Conservation (phyloP, 345 rosid genomes). For the Syzygium grande region DNA sequence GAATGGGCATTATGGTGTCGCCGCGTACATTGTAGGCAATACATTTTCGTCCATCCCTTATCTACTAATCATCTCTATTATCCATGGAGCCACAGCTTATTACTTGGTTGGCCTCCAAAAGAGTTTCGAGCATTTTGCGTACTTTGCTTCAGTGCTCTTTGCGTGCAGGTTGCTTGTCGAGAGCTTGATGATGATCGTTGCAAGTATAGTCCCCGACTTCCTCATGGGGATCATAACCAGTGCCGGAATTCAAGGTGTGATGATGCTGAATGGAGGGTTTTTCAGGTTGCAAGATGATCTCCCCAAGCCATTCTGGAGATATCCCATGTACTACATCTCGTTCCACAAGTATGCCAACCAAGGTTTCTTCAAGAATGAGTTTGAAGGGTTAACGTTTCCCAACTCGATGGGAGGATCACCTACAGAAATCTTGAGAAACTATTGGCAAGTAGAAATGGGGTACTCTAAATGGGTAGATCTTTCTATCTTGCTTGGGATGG, state of each 20-base stretch:
- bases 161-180: neutral
- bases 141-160: slow-evolving; percentile 25
- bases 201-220: neutral
- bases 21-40: slow-evolving; percentile 39
- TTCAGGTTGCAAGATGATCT: neutral
- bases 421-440: slow-evolving; percentile 3
- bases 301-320: neutral
- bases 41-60: slow-evolving; percentile 27
- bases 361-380: slow-evolving; percentile 27
- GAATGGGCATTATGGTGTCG: slow-evolving; percentile 46
- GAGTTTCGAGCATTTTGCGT: slow-evolving; percentile 22
- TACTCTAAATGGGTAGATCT: neutral
- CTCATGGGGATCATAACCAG: neutral
- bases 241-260: neutral
- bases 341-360: slow-evolving; percentile 21
- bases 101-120: neutral
- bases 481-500: neutral
- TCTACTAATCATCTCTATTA: neutral
- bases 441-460: neutral
- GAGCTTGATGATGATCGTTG: neutral
- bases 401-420: neutral
- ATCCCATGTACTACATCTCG: slow-evolving; percentile 20
- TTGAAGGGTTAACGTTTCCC: slow-evolving; percentile 10
- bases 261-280: neutral
- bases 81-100: neutral